A percentile compares a stretch with the other conserved stretches of the same genome.
phyloP scores from a whole-genome alignment of 148 eudicot genomes.

The Limonium bicolor region DNA sequence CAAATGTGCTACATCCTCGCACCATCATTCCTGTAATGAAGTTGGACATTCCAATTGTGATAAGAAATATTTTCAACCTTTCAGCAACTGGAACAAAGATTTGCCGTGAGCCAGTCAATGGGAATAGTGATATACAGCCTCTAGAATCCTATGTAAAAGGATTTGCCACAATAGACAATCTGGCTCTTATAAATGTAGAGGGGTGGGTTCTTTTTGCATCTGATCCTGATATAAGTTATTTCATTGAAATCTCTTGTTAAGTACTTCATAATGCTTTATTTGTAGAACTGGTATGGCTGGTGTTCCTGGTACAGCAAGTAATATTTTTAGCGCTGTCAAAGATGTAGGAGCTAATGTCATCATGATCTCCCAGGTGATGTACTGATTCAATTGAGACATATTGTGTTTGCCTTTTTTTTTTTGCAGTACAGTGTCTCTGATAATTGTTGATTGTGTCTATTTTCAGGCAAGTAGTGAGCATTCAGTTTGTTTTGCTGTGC shows the following conservation, averaged over 20 bases:
- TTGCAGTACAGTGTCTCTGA: background rate
- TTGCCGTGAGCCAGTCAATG: conserved; percentile 40
- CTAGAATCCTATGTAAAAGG: conserved; percentile 77
- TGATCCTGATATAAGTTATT: background rate
- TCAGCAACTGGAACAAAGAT: conserved; percentile 86
- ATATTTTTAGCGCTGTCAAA: conserved; percentile 78
- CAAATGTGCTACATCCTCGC: conserved; percentile 96
- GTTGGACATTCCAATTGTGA: conserved; percentile 84
- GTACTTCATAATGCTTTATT: background rate
- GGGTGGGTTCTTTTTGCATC: conserved; percentile 40
- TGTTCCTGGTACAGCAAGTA: conserved; percentile 97
- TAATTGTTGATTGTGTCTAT: conserved; percentile 9
- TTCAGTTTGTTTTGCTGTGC: conserved; percentile 97
- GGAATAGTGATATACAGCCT: conserved; percentile 26
- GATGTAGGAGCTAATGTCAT: conserved; percentile 97
- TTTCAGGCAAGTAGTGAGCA: conserved; percentile 98
- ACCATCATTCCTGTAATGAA: conserved; percentile 97
- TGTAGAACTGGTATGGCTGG: conserved; percentile 99
- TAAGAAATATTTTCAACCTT: conserved; percentile 93
- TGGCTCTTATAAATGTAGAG: conserved; percentile 93
- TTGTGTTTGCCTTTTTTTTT: conserved; percentile 3
- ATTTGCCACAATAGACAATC: conserved; percentile 92
- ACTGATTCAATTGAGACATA: background rate
- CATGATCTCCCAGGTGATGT: conserved; percentile 93
- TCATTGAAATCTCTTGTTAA: background rate